Base-by-base conservation (phyloP, 495 filamentous ascomycete species). In the Patellaria atrata region DNA sequence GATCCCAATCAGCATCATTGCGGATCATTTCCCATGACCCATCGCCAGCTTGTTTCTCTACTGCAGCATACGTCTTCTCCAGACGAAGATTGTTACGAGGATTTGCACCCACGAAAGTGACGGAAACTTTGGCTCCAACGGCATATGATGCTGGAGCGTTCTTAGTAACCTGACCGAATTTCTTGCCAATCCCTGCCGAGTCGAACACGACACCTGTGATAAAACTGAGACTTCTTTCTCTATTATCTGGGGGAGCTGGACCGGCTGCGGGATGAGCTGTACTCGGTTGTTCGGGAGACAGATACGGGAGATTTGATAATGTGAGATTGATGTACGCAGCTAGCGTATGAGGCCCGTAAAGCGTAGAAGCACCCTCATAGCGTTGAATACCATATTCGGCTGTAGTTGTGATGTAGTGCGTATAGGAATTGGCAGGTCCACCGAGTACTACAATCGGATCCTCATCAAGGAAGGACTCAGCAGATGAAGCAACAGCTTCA, bases 401-500 rank as follows among this genome's bases (percentile, higher is more conserved):
- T 47, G 83, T 73, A 0, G 89, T 97, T 7, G 82, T 60, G 56
- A 93, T 91, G 55, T 97, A 97, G 53, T 97, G 89, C 10, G 89
- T 84, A 54, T 97, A 97, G 47, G 70, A 84, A 57, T 97, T 97
- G 6, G 86, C 82, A 3, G 87, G 89, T 1, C 82, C 84, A n/a
- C 89, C 89, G 10, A 97, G 62, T 15, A 94, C 82, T 7, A 91
- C 79, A 12, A 82, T 57, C 2, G 84, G 83, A 1, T 68, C 52
- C 7, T 37, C 32, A 14, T 15, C 28, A 0, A 63, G 53, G 1
- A 56, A 40, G 5, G 64, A 56, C 0, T 67, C 59, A 14, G 64
- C 65, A n/a, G 63, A 56, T 15, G 45, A 43, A 16, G 70, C 63
- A 14, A 94, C 68, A n/a, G 82, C 78, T 22, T 75, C 70, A 52